Evolutionary conservation across 140 eudicot genomes (phyloP).

Genomic region (Ambrosia hybrid): DNA sequence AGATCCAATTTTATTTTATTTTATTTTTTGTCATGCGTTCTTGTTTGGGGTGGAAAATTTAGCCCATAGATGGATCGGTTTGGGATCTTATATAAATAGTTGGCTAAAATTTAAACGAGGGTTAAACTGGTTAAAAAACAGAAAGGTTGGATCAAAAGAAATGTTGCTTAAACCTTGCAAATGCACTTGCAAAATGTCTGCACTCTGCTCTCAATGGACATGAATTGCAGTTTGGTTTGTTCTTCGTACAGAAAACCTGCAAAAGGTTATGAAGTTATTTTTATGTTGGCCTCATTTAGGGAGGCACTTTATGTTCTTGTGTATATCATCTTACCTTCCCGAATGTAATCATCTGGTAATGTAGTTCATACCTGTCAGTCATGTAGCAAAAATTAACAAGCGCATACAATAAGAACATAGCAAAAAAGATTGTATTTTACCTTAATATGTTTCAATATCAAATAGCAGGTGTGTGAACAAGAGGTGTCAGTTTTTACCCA

Average conservation of each 20-base stretch:
- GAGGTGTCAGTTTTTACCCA: too few species aligned
- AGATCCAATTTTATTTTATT: too few species aligned
- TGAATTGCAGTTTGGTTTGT: constrained; percentile 90
- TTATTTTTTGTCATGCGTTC: too few species aligned
- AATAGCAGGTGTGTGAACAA: background rate
- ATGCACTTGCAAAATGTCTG: constrained; percentile 99
- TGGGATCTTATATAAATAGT: too few species aligned
- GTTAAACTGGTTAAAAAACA: too few species aligned
- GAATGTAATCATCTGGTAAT: constrained; percentile 52
- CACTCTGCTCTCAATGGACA: constrained; percentile 99
- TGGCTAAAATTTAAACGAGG: too few species aligned
- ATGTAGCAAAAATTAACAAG: background rate
- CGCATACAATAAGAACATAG: background rate
- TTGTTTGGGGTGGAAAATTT: too few species aligned
- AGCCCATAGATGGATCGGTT: too few species aligned
- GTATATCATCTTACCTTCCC: constrained; percentile 39
- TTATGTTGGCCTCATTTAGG: constrained; percentile 11
- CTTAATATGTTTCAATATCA: too few species aligned
- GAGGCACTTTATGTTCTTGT: background rate
- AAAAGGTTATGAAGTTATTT: constrained; percentile 14
- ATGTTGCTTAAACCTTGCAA: constrained; percentile 57
- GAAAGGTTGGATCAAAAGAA: background rate
- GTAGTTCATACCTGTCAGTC: constrained; percentile 40
- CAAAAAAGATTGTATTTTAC: background rate
- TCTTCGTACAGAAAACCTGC: constrained; percentile 45